These are phyloP conservation scores for Hypoxylon rubiginosum DNA, from an alignment of 2,329 filamentous ascomycete species.

Conservation along the genomic window DNA sequence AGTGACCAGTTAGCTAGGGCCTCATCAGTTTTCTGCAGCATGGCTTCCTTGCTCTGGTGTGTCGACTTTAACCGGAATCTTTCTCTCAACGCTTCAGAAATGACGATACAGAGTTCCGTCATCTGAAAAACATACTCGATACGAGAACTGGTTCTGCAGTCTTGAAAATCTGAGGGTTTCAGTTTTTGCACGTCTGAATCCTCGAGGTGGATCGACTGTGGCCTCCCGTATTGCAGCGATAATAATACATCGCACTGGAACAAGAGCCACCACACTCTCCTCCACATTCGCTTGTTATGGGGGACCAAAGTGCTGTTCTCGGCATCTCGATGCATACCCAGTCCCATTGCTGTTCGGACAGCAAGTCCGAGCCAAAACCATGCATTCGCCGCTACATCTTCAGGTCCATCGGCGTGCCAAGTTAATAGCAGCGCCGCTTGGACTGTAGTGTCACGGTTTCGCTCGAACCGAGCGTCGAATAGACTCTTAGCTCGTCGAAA, in stretches of 20 bases:
- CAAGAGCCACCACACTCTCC: too few relatives aligned
- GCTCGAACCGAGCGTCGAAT: background rate
- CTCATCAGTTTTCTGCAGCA: slow-evolving; percentile 29
- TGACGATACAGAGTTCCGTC: slow-evolving; percentile 19
- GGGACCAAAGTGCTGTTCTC: too few relatives aligned
- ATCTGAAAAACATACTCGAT: slow-evolving; percentile 21
- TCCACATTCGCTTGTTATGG: too few relatives aligned
- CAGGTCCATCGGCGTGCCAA: background rate
- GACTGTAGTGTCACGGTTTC: background rate
- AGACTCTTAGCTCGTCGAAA: background rate
- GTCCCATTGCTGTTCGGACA: too few relatives aligned
- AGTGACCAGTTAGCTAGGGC: slow-evolving; percentile 37
- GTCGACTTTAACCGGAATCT: slow-evolving; percentile 16
- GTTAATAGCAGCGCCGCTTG: background rate
- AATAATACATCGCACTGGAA: slow-evolving; percentile 39
- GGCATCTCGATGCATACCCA: too few relatives aligned
- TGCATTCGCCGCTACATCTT: background rate
- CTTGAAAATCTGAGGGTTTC: slow-evolving; percentile 17
- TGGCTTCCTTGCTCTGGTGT: slow-evolving; percentile 5
- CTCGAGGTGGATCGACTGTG: slow-evolving; percentile 17
- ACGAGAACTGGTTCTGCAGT: slow-evolving; percentile 16
- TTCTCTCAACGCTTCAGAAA: slow-evolving; percentile 22
- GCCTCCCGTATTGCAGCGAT: slow-evolving; percentile 46
- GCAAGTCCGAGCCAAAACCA: background rate
- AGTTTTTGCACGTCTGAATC: slow-evolving; percentile 22